Conservation (phyloP, 495 filamentous ascomycete species). For the Xylaria flabelliformis region DNA sequence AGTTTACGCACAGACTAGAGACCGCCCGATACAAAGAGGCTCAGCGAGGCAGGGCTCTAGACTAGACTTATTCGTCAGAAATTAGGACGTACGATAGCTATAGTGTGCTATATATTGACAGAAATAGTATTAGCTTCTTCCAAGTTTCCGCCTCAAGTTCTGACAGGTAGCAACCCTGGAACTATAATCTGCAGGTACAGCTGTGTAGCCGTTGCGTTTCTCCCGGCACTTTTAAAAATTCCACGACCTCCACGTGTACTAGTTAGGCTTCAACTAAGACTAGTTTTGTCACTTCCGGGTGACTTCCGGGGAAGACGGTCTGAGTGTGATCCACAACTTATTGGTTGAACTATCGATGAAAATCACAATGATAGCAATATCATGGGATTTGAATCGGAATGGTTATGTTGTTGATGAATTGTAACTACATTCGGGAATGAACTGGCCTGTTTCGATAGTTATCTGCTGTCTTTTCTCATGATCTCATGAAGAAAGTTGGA, state of each 20-base stretch:
- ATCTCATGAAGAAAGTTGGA: background rate
- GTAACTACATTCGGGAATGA: background rate
- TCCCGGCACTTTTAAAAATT: background rate
- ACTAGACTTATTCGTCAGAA: background rate
- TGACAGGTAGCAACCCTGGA: background rate
- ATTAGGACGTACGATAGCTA: background rate
- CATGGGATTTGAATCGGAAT: background rate
- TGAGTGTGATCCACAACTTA: conserved; percentile 10
- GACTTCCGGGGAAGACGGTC: conserved; percentile 3
- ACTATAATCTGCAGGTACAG: background rate
- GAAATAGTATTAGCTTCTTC: background rate
- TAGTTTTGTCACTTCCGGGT: conserved; percentile 4
- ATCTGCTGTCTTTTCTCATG: background rate
- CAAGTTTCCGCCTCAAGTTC: background rate
- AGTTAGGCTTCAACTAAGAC: background rate
- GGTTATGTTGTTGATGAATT: background rate
- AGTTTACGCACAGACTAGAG: background rate
- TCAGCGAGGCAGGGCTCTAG: background rate
- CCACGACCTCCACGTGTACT: background rate
- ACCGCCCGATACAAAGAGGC: background rate
- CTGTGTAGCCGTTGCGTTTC: background rate
- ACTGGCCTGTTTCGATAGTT: background rate
- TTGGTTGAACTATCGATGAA: conserved; percentile 18
- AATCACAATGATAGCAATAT: background rate
- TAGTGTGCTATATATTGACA: background rate